A percentile compares a stretch with the other conserved stretches of the same genome.
These are phyloP conservation scores for Tricholoma hemisulphureum DNA, from an alignment of 768 basidiomycete genomes.

Conservation along the genomic window DNA sequence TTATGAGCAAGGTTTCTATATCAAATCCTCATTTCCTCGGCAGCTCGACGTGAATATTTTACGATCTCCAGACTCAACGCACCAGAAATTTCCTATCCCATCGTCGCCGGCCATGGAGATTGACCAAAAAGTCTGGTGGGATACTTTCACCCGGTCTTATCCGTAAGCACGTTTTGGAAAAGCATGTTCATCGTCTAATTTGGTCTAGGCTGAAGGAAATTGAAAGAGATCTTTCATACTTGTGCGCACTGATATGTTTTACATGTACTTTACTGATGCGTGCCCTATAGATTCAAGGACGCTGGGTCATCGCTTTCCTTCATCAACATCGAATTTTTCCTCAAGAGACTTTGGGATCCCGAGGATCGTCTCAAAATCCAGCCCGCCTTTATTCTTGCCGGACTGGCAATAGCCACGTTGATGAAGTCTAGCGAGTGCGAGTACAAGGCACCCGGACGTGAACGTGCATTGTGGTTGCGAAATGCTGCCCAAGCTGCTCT, in stretches of 20 bases:
- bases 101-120: conserved; percentile 32
- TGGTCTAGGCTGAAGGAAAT: conserved; percentile 47
- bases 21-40: conserved; percentile 38
- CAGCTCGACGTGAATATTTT: conserved; percentile 38
- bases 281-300: conserved; percentile 50
- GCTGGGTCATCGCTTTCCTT: conserved; percentile 70
- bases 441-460: conserved; percentile 50
- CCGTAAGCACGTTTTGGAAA: conserved; percentile 28
- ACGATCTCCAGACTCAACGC: conserved; percentile 29
- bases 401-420: conserved; percentile 67
- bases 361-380: conserved; percentile 58
- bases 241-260: conserved; percentile 35
- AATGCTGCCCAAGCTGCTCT: conserved; percentile 56
- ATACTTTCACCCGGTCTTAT: conserved; percentile 35
- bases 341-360: conserved; percentile 49
- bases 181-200: conserved; percentile 6
- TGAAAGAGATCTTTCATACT: conserved; percentile 44
- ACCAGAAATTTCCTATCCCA: conserved; percentile 35
- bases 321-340: conserved; percentile 56
- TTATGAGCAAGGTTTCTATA: conserved; percentile 37
- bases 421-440: conserved; percentile 73
- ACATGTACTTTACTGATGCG: neutral
- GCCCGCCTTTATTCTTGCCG: conserved; percentile 67
- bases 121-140: conserved; percentile 45
- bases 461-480: conserved; percentile 55